Evolutionary conservation across 345 rosid species (phyloP).

Genomic region (Streptanthus diversifolius): DNA sequence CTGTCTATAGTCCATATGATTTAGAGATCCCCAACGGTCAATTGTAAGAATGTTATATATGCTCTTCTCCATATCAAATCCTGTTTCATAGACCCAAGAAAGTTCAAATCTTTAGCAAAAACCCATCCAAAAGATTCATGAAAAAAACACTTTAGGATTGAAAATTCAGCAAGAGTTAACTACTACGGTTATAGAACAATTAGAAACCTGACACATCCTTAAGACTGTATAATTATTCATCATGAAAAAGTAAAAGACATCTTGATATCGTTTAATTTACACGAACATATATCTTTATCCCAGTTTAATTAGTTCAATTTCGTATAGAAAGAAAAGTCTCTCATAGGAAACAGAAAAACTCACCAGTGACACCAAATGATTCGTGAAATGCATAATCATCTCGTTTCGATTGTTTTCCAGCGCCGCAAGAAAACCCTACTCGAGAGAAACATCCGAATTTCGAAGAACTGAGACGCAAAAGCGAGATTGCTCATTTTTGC

Average conservation of each 20-base stretch:
- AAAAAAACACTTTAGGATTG: background rate
- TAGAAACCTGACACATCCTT: background rate
- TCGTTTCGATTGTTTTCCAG: constrained; percentile 19
- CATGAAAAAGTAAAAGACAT: background rate
- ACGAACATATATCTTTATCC: background rate
- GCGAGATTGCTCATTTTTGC: constrained; percentile 26
- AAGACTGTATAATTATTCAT: background rate
- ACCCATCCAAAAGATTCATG: background rate
- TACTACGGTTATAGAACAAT: background rate
- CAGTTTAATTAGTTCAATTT: background rate
- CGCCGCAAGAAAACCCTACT: constrained; percentile 20
- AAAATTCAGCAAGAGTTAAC: background rate
- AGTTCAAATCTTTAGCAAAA: constrained; percentile 20
- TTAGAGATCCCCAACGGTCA: constrained; percentile 85
- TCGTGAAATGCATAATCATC: constrained; percentile 16
- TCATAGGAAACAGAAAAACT: background rate
- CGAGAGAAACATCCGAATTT: constrained; percentile 34
- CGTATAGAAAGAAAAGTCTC: background rate
- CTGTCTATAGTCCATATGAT: constrained; percentile 69
- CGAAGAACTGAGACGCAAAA: constrained; percentile 10
- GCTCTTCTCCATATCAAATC: constrained; percentile 62
- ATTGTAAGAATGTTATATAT: constrained; percentile 68
- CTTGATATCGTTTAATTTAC: background rate
- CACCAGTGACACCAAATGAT: constrained; percentile 35
- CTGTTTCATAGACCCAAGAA: constrained; percentile 12